Base-by-base conservation (phyloP, 306 rosid genomes). In the Acmispon strigosus region DNA sequence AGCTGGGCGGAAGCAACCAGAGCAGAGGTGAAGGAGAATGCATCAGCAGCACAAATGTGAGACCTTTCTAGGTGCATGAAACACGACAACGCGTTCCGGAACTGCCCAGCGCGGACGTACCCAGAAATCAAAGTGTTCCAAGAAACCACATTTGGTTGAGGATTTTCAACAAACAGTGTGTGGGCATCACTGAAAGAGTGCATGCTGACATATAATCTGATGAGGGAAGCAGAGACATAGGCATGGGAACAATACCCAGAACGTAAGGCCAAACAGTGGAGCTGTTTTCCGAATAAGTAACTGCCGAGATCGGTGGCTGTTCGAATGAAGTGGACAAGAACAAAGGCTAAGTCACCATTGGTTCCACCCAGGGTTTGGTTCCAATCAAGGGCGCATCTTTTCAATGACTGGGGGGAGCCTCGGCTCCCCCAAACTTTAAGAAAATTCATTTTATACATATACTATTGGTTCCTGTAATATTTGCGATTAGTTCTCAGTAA, bases 51-150 rank as follows among this genome's bases (percentile, higher is more conserved):
- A 72, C 8, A 32, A 32, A 74, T 19, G 5, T 67, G 66, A 12
- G 90, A 81, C 79, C 84, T 76, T 50, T 84, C 82, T 2, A 81
- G 80, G 50, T 61, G 42, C 48, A 50, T 48, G 42, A 82, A 87
- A 68, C 74, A 8, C 2, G 43, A 22, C 81, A 87, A 69, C 10
- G 96, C 95, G 45, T 72, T 56, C 13, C 74, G 44, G 70, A 71
- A 84, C 62, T 72, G 68, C 52, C 90, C 85, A 10, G 73, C 78
- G 4, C 70, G 91, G 20, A 75, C 86, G 24, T 76, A 84, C 0
- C 93, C 97, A 42, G 86, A 88, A 57, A 90, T 88, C 82, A 85
- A 39, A 17, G 91, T 85, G 60, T 88, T 86, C 91, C 88, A 85
- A 58, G 96, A 73, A 70, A 88, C 85, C 4, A 84, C 81, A 22